Evolutionary conservation across 2,329 filamentous ascomycete species (phyloP), one percentile per base, ranked within the genome.

Genomic region (Aspergillus pseudoterreus): DNA sequence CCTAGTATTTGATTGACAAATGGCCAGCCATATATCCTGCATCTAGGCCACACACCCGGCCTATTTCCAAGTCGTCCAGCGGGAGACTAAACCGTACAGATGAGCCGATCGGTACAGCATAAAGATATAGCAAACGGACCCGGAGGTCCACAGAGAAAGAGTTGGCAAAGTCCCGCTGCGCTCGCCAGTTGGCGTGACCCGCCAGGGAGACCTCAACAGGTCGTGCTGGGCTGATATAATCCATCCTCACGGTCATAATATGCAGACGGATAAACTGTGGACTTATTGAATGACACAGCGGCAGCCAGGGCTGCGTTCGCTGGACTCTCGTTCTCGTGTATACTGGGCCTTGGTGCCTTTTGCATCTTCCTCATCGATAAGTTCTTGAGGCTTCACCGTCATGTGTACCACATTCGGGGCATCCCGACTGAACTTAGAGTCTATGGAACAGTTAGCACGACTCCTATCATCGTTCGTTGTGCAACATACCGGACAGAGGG

Each of bases 331-430:
- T 50, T 78, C 75, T 55, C 81, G 75, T 38, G 72, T 62, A 57
- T 74, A 71, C 46, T 75, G 71, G 27, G 66, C 62, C 69, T 86
- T 88, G 52, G 81, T 79, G 32, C 82, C 81, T 65, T 86, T 87
- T 51, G 87, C 84, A 60, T 90, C 87, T 62, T 88, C 85, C 64
- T 94, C 90, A 58, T 95, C 86, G 55, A 92, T 77, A 36, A 87
- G 81, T 65, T 95, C 90, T 65, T 91, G 87, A 2, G 91, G 91
- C 61, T 89, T 88, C 61, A 96, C 85, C 5, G 88, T 92, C 90
- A 96, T 95, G 71, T 96, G 91, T n/a, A 96, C 85, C 24, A 95
- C 88, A 60, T 95, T 95, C 6, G 88, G 83, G 10, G 80, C 77
- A 56, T 90, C 86, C 27, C 79, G 78, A 64, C 83, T 88, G 65